Evolutionary conservation across 495 filamentous ascomycete species (phyloP), one percentile per base, ranked within the genome.

Genomic region (Talaromyces borbonicus): DNA sequence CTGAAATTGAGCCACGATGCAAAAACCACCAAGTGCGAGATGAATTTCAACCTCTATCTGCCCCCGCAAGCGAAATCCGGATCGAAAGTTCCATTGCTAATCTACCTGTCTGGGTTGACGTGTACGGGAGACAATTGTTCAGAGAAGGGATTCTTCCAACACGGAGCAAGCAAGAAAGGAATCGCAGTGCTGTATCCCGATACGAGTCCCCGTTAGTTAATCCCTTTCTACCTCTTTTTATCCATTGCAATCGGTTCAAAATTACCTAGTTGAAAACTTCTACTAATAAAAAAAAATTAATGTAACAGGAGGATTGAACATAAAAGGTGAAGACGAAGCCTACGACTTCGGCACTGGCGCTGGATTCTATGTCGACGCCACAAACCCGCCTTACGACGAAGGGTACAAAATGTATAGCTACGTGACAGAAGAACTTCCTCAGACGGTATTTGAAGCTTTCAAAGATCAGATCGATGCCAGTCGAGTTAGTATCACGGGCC

Each of bases 61-160:
- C 80, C 80, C 11, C 77, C 78, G 0, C 67, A 79, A 56, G 77
- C 76, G 9, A 47, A 54, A 31, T 69, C 50, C 6, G 49, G 63
- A 30, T 40, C 68, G 43, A 87, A 83, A 55, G 77, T 85, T 9
- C 93, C 92, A 22, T 75, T 97, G 2, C 69, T 98, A n/a, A 79
- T 97, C 63, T 98, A 92, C 65, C 81, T 98, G 50, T 88, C 90
- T 12, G 92, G 92, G 22, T 68, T 98, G 29, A 97, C 93, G 48
- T 98, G 92, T 71, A 90, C 90, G 0, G 88, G 85, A 12, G 89
- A 97, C 50, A 98, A 98, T 69, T 88, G 89, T 63, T 77, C 88
- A 25, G 93, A 98, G 62, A 98, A 97, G 86, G 90, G 52, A 29
- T 95, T 95, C 72, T 85, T 98, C 67, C 90, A 97, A 60, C 77